Percentiles rank a stretch among this genome's conserved stretches.
Conservation (phyloP, 1,284 basidiomycete genomes). For the Leccinum fallax region DNA sequence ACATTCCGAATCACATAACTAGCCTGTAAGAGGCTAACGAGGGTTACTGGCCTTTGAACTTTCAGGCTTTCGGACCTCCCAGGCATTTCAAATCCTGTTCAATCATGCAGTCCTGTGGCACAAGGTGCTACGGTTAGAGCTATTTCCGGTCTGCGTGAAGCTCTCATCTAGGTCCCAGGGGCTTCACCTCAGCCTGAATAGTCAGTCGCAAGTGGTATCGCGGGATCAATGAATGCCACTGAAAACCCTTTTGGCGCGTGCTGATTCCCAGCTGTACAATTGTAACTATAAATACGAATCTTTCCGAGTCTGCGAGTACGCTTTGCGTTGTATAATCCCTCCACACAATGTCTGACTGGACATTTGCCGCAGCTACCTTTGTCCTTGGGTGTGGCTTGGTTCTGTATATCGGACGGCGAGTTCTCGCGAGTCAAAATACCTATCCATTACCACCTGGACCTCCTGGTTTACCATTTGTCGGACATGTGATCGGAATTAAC, state of each 20-base stretch:
- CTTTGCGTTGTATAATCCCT: too few species aligned
- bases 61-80: not conserved
- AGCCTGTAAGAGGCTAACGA: too few species aligned
- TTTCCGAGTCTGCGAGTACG: not conserved
- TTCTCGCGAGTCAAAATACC: not conserved
- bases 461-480: not conserved
- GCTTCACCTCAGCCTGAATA: not conserved
- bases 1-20: not conserved
- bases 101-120: not conserved
- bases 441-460: not conserved
- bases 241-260: not conserved
- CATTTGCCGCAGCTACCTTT: not conserved
- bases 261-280: not conserved
- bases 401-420: not conserved
- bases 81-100: not conserved
- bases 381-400: not conserved
- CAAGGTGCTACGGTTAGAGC: not conserved
- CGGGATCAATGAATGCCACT: not conserved
- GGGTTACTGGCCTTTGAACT: too few species aligned
- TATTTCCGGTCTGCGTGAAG: not conserved
- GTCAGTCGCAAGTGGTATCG: not conserved
- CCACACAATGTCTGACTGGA: not conserved
- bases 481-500: not conserved
- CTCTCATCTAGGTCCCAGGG: not conserved
- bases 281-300: not conserved